Evolutionary conservation across 768 basidiomycete species (phyloP), one percentile per base, ranked within the genome.

Genomic region (Trametes gibbosa): DNA sequence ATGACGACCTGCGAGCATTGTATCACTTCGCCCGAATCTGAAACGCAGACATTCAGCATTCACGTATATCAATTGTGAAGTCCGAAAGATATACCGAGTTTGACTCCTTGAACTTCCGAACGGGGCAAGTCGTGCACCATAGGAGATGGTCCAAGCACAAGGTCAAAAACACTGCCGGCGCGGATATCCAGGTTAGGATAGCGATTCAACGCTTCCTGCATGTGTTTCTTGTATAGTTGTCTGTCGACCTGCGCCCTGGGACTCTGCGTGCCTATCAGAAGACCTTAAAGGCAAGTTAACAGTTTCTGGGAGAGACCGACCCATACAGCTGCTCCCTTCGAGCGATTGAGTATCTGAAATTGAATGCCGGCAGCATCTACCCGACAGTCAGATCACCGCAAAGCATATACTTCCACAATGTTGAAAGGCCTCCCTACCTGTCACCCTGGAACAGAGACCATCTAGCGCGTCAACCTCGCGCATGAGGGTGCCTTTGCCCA

Each of bases 401-500:
- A 14, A 24, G 19, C 19, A 10, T 10, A 19, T 27, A 13, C 17
- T 42, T 1, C 14, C 25, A 1, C 34, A 14, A 19, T 12, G 7
- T 32, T 13, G 10, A 49, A 5, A 21, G 10, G 12, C 19, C 1
- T 4, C 10, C 82, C 50, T 61, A 89, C 93, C 92, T 62, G 90
- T 82, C n/a, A 93, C 83, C 43, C 77, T 77, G 1, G 90, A 94
- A 78, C 92, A 93, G 10, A 95, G 68, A 2, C 94, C 94, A 64
- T 93, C 94, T 57, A 96, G 74, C 27, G 94, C 94, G 68, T 96
- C 94, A 5, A 96, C 85, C 71, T 96, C 94, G 42, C 89, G 78
- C n/a, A 95, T 91, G 29, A 96, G 76, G 0, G 88, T 94, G 19
- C 94, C 94, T 73, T 96, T 96, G 5, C 94, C 94, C 3, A 96